Evolutionary conservation across 2,329 filamentous ascomycete genomes (phyloP).

Genomic region (Trichophyton mentagrophytes): DNA sequence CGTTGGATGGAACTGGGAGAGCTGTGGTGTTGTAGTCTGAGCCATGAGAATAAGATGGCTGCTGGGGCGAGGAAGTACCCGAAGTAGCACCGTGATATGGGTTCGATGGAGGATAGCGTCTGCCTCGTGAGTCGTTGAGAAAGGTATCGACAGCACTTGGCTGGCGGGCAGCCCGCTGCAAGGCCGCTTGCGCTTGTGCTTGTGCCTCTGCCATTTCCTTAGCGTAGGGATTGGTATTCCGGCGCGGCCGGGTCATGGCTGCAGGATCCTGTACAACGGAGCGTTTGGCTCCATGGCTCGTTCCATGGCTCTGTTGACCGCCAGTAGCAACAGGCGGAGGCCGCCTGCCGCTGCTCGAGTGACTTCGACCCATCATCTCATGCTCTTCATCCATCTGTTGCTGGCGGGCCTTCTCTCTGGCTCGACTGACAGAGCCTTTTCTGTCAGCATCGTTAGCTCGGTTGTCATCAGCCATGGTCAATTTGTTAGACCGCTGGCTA

Average conservation of each 20-base stretch:
- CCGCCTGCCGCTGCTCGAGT: constrained; percentile 3
- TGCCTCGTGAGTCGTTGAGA: not conserved
- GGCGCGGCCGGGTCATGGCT: not conserved
- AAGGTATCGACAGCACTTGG: not conserved
- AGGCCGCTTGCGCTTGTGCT: not conserved
- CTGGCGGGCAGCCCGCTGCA: not conserved
- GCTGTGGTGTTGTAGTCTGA: not conserved
- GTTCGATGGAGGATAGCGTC: not conserved
- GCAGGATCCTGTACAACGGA: not conserved
- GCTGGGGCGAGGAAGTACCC: not conserved
- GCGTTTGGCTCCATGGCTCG: not conserved
- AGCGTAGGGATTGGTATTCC: not conserved
- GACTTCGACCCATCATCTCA: not conserved
- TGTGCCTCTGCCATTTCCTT: constrained; percentile 1
- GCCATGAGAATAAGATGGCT: not conserved
- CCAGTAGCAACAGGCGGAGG: constrained; percentile 11
- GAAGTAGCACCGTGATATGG: not conserved
- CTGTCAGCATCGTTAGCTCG: not conserved
- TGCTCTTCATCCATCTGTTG: not conserved
- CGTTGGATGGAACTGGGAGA: not conserved
- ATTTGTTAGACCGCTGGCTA: not conserved
- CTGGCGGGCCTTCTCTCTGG: constrained; percentile 9
- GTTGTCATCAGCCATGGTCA: not conserved
- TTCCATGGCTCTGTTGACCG: not conserved
- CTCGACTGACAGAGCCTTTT: constrained; percentile 12